phyloP scores from a whole-genome alignment of 495 filamentous ascomycete species.

The Mycothermus thermophilus region DNA sequence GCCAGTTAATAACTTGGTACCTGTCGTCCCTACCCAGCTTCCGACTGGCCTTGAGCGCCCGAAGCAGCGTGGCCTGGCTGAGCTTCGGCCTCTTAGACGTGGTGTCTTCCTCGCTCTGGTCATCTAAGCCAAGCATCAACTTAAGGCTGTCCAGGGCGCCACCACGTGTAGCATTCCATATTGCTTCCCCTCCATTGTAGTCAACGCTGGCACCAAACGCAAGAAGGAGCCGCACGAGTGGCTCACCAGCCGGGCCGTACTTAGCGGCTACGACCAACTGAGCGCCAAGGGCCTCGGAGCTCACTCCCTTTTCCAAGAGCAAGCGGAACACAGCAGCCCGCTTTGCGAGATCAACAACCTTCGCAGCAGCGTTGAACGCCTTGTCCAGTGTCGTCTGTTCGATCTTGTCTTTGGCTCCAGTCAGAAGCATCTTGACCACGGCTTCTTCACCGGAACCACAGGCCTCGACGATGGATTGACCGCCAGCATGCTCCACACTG shows the following conservation, averaged over 20 bases:
- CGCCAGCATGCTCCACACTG: conserved; percentile 29
- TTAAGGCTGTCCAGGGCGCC: conserved; percentile 30
- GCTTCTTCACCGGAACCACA: conserved; percentile 24
- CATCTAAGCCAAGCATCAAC: conserved; percentile 28
- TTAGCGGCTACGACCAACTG: conserved; percentile 32
- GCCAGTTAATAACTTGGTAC: conserved; percentile 29
- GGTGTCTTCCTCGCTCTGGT: conserved; percentile 12
- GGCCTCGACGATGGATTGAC: conserved; percentile 33
- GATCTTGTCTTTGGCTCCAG: conserved; percentile 15
- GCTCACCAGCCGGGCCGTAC: conserved; percentile 29
- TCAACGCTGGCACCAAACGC: conserved; percentile 30
- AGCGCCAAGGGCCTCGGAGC: conserved; percentile 28
- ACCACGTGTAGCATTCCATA: conserved; percentile 32
- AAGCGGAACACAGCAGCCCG: conserved; percentile 28
- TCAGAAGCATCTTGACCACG: conserved; percentile 30
- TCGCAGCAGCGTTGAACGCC: conserved; percentile 32
- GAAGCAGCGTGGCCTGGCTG: conserved; percentile 25
- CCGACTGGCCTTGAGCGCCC: conserved; percentile 31
- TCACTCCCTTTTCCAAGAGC: conserved; percentile 27
- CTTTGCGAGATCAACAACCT: conserved; percentile 25
- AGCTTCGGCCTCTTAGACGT: conserved; percentile 23
- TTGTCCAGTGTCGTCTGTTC: conserved; percentile 22
- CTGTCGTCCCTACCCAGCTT: conserved; percentile 27
- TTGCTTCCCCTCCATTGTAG: conserved; percentile 31
- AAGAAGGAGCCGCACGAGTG: conserved; percentile 29